Evolutionary conservation across 306 rosid species (phyloP).

Genomic region (Cicer pinnatifidum): DNA sequence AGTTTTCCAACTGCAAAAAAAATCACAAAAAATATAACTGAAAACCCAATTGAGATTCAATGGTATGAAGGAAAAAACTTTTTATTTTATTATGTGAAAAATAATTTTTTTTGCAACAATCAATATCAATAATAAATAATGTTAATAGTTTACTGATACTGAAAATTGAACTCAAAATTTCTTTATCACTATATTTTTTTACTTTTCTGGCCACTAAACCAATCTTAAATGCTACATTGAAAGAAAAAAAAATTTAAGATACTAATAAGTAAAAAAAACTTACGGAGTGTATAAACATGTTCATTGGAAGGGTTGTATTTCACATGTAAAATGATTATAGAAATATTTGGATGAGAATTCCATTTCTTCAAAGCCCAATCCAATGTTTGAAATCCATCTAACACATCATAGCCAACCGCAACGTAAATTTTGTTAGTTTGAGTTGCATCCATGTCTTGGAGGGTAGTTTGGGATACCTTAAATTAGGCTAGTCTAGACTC

Average conservation of each 20-base stretch:
- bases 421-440: slow-evolving; percentile 61
- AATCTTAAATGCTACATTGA: no score
- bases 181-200: no score
- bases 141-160: no score
- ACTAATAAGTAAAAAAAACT: slow-evolving; percentile 31
- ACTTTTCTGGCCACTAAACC: no score
- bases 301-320: slow-evolving; percentile 48
- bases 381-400: slow-evolving; percentile 73
- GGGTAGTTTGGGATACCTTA: background rate
- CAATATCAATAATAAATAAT: no score
- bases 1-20: slow-evolving; percentile 80
- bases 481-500: background rate
- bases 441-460: slow-evolving; percentile 43
- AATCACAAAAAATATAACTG: slow-evolving; percentile 35
- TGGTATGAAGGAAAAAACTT: background rate
- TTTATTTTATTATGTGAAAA: no score
- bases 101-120: no score
- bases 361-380: slow-evolving; percentile 75
- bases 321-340: slow-evolving; percentile 68
- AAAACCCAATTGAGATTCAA: slow-evolving; percentile 34
- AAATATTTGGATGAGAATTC: slow-evolving; percentile 67
- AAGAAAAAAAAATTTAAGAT: background rate
- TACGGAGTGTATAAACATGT: slow-evolving; percentile 75
- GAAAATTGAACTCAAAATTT: no score
- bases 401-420: slow-evolving; percentile 69